phyloP scores from a whole-genome alignment of 257 asterid genomes.

The Solanum paucissectum region DNA sequence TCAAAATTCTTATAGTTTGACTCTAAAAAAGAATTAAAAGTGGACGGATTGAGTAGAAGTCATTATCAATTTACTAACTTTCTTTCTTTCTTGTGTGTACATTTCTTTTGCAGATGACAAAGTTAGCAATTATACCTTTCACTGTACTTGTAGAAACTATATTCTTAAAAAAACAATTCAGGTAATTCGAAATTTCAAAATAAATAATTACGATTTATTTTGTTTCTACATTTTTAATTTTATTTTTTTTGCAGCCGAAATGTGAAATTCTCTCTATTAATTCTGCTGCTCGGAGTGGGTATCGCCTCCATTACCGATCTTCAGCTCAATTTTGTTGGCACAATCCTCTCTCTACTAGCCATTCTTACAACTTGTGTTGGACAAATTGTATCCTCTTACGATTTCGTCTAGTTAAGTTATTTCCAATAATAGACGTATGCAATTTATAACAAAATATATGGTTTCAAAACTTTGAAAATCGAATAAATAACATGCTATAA shows the following conservation, averaged over 20 bases:
- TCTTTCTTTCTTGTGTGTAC: neutral
- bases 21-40: too few species aligned
- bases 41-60: too few species aligned
- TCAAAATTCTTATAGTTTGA: too few species aligned
- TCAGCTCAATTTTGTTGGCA: constrained; percentile 81
- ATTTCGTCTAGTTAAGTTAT: neutral
- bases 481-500: neutral
- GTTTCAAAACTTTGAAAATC: neutral
- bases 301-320: constrained; percentile 82
- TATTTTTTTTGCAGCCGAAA: constrained; percentile 41
- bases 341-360: constrained; percentile 68
- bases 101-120: constrained; percentile 58
- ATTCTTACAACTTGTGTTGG: constrained; percentile 82
- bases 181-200: constrained; percentile 17
- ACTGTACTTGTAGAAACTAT: constrained; percentile 71
- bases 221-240: neutral
- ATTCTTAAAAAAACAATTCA: constrained; percentile 68
- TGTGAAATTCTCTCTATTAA: constrained; percentile 49
- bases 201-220: too few species aligned
- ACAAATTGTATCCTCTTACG: constrained; percentile 50
- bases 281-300: constrained; percentile 72
- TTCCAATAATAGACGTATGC: neutral
- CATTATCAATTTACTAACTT: neutral
- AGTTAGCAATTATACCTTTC: constrained; percentile 87
- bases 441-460: neutral